Evolutionary conservation across 2,329 filamentous ascomycete species (phyloP).

Genomic region (Achaetomium macrosporum): DNA sequence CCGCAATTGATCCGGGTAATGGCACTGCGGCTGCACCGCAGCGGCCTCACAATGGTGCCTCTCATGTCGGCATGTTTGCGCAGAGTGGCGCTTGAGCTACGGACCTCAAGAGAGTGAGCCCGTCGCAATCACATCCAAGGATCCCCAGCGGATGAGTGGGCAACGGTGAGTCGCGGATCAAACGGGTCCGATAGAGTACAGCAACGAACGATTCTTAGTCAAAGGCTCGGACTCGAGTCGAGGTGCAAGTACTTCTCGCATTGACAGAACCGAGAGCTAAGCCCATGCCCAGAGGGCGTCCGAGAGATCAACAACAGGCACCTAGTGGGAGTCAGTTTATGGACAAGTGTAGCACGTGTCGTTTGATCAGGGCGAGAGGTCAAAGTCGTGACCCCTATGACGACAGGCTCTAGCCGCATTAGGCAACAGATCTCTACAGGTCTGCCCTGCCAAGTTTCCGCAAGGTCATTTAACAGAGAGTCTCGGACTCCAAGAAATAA

Average conservation of each 20-base stretch:
- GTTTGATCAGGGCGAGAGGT: too few relatives aligned
- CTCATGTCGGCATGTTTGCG: conserved; percentile 44
- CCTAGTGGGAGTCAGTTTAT: neutral
- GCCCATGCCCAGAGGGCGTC: too few relatives aligned
- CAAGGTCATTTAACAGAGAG: too few relatives aligned
- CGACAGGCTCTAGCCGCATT: neutral
- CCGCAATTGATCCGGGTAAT: conserved; percentile 1
- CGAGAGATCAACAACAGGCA: neutral
- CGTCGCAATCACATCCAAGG: too few relatives aligned
- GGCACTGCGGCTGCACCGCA: conserved; percentile 30
- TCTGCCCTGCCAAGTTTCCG: neutral
- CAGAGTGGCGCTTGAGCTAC: neutral
- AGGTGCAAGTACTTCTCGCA: too few relatives aligned
- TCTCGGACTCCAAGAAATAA: too few relatives aligned
- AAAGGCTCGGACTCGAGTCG: too few relatives aligned
- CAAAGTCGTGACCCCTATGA: neutral
- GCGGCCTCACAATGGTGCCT: conserved; percentile 31
- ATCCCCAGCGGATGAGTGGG: too few relatives aligned
- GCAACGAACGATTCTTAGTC: too few relatives aligned
- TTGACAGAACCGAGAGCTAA: too few relatives aligned
- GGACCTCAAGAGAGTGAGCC: neutral
- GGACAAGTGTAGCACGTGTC: neutral
- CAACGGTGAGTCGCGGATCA: too few relatives aligned
- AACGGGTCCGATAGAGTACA: too few relatives aligned
- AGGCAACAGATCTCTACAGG: neutral